These are phyloP conservation scores for Porpolomopsis calyptriformis DNA, from an alignment of 768 basidiomycete species.

Conservation along the genomic window DNA sequence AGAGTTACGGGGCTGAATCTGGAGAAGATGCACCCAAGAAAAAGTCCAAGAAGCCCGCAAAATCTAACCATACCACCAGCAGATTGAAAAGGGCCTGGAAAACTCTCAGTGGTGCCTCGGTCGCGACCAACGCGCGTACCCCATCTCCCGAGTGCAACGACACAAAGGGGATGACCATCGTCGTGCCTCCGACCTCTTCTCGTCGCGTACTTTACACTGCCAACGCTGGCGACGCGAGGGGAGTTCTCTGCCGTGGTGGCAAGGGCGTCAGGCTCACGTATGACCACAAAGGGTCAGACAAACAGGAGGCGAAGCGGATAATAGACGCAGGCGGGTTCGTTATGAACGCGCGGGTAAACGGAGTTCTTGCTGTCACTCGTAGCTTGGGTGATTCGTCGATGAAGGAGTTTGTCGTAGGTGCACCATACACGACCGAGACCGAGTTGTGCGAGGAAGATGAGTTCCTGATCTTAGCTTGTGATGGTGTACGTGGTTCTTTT, in stretches of 20 bases:
- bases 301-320: constrained; percentile 95
- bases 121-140: constrained; percentile 21
- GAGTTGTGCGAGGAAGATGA: constrained; percentile 85
- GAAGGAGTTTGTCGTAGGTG: constrained; percentile 99
- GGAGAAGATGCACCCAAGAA: constrained; percentile 24
- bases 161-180: constrained; percentile 22
- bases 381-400: constrained; percentile 94
- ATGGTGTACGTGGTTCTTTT: constrained; percentile 61
- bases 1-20: constrained; percentile 25
- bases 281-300: constrained; percentile 96
- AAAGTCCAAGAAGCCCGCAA: constrained; percentile 35
- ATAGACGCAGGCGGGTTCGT: constrained; percentile 98
- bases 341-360: constrained; percentile 97
- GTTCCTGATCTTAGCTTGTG: constrained; percentile 91
- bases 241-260: constrained; percentile 84
- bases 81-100: constrained; percentile 48
- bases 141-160: constrained; percentile 22
- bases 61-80: constrained; percentile 33
- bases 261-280: constrained; percentile 90
- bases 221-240: constrained; percentile 94
- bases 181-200: constrained; percentile 38
- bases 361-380: constrained; percentile 91
- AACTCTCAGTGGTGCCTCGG: constrained; percentile 34
- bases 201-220: constrained; percentile 86
- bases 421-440: constrained; percentile 98